Evolutionary conservation across 208 protist species (phyloP).

Genomic region (Naegleria gruberi): DNA sequence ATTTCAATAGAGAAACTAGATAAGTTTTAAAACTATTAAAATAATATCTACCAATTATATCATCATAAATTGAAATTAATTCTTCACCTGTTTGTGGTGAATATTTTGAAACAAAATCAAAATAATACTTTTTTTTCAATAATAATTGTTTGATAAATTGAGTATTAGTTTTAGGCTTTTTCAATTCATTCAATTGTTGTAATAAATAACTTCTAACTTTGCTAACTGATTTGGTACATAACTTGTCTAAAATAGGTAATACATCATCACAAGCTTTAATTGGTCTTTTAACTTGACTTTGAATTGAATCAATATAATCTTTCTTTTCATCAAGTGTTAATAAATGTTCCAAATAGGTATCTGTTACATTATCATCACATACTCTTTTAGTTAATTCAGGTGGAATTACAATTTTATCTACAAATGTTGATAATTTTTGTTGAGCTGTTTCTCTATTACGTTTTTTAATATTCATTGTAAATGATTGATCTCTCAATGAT

Average conservation of each 20-base stretch:
- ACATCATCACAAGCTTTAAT: background rate
- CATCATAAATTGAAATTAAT: background rate
- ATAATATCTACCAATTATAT: background rate
- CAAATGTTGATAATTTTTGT: background rate
- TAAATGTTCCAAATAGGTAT: background rate
- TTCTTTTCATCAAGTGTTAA: background rate
- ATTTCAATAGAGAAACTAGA: background rate
- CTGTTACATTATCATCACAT: background rate
- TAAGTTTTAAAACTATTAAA: conserved; percentile 14
- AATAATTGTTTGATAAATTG: background rate
- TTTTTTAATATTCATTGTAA: background rate
- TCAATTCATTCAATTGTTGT: background rate
- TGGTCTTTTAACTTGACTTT: background rate
- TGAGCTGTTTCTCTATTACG: background rate
- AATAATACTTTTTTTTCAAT: conserved; percentile 13
- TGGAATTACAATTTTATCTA: background rate
- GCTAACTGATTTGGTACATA: background rate
- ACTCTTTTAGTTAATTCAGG: background rate
- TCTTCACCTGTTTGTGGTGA: background rate
- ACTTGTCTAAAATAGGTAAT: background rate
- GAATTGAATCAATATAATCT: background rate
- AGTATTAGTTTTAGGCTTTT: conserved; percentile 10
- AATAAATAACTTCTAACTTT: conserved; percentile 2
- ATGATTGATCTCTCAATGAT: conserved; percentile 8
- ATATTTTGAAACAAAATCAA: background rate